phyloP scores from a whole-genome alignment of 305 asterid species.

The Rubia occidens region DNA sequence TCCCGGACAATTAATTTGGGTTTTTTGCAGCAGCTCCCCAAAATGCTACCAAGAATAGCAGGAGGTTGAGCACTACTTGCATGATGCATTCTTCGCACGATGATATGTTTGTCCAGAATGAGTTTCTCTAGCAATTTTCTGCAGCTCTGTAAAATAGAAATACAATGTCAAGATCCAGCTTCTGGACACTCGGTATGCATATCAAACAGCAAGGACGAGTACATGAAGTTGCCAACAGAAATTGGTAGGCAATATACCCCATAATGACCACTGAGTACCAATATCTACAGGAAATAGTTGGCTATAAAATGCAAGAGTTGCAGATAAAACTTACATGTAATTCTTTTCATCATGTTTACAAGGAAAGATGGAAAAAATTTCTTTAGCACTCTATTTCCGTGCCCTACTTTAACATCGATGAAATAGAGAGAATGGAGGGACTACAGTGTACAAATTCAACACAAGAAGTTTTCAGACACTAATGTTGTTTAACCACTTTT shows the following conservation, averaged over 20 bases:
- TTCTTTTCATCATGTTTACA: neutral
- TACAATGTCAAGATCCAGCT: neutral
- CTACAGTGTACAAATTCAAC: neutral
- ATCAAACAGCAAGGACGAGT: slow-evolving; percentile 6
- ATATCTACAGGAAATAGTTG: neutral
- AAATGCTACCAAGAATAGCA: slow-evolving; percentile 40
- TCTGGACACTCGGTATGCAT: neutral
- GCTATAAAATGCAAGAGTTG: neutral
- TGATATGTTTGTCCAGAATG: slow-evolving; percentile 57
- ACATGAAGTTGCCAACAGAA: neutral
- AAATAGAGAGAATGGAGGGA: neutral
- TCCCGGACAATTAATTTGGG: slow-evolving; percentile 32
- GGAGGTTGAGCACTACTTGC: slow-evolving; percentile 42
- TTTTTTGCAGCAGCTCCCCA: slow-evolving; percentile 40
- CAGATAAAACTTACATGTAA: neutral
- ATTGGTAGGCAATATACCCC: neutral
- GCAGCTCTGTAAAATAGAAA: slow-evolving; percentile 59
- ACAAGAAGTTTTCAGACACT: neutral
- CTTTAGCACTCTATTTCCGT: neutral
- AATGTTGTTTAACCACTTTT: neutral
- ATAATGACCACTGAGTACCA: neutral
- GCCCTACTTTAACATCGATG: neutral
- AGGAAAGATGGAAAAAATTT: neutral
- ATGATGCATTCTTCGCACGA: slow-evolving; percentile 51
- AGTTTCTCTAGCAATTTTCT: slow-evolving; percentile 53